A percentile compares a stretch with the other conserved stretches of the same genome.
phyloP scores from a whole-genome alignment of 1,139 yeast species.

The Barnettozyma hawaiiensis region DNA sequence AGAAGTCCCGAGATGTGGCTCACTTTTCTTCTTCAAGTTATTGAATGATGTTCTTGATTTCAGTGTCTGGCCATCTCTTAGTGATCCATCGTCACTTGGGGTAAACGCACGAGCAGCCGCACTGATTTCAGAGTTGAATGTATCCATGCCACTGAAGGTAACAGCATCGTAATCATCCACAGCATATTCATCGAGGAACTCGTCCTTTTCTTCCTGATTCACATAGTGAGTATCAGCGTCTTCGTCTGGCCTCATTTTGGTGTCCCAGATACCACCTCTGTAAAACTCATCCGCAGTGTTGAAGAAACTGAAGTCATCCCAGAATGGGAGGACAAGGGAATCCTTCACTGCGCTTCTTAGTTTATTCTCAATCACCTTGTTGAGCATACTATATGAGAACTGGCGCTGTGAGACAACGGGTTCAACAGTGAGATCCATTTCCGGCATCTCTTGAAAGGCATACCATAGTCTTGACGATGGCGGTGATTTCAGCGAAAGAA shows the following conservation, averaged over 20 bases:
- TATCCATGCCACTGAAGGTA: constrained; percentile 1
- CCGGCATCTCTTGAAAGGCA: constrained; percentile 76
- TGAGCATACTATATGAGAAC: constrained; percentile 69
- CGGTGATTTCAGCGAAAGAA: constrained; percentile 73
- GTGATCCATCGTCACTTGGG: constrained; percentile 12
- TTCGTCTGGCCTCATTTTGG: constrained; percentile 27
- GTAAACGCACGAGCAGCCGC: constrained; percentile 2
- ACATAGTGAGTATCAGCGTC: constrained; percentile 10
- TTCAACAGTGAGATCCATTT: constrained; percentile 67
- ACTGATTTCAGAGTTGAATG: constrained; percentile 3
- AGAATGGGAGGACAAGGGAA: constrained; percentile 74
- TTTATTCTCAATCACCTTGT: constrained; percentile 71
- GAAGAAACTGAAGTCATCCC: constrained; percentile 81
- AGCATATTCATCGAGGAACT: constrained; percentile 6
- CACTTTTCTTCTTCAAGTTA: constrained; percentile 16
- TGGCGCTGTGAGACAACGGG: constrained; percentile 86
- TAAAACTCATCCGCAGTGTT: constrained; percentile 61
- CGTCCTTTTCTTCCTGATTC: constrained; percentile 14
- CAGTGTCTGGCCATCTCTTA: constrained; percentile 7
- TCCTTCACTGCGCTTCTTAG: constrained; percentile 77
- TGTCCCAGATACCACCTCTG: constrained; percentile 92
- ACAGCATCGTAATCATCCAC: constrained; percentile 5
- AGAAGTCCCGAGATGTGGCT: constrained; percentile 20
- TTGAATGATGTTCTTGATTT: constrained; percentile 8
- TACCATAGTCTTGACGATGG: constrained; percentile 93